phyloP scores from a whole-genome alignment of 1,284 basidiomycete genomes.

The Cutaneotrichosporon mucoides region DNA sequence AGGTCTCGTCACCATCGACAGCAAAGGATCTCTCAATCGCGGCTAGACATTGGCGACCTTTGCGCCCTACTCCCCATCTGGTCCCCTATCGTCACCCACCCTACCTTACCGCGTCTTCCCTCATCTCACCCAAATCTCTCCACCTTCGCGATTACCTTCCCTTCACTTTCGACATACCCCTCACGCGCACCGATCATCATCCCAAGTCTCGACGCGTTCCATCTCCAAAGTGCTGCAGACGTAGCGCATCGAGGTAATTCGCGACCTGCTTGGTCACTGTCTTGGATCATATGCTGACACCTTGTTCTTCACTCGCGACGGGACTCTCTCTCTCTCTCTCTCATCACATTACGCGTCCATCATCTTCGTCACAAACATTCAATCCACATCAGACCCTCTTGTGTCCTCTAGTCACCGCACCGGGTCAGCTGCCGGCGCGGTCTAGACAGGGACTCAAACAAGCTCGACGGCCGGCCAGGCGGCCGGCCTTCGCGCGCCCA shows the following conservation, averaged over 20 bases:
- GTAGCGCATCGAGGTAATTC: background rate
- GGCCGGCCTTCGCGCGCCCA: slow-evolving; percentile 20
- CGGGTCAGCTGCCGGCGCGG: slow-evolving; percentile 15
- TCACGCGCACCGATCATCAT: background rate
- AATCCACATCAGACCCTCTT: background rate
- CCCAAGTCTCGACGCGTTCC: background rate
- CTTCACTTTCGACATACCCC: background rate
- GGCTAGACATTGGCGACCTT: too few relatives aligned
- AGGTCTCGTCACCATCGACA: too few relatives aligned
- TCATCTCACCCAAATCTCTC: too few relatives aligned
- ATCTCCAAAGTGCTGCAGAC: background rate
- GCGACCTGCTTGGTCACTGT: too few relatives aligned
- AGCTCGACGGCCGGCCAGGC: slow-evolving; percentile 19
- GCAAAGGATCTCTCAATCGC: too few relatives aligned
- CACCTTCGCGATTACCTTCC: background rate
- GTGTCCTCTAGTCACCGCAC: slow-evolving; percentile 9
- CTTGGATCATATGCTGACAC: too few relatives aligned
- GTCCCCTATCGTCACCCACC: background rate
- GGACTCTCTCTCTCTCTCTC: background rate
- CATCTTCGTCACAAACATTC: too few relatives aligned
- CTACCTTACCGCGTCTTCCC: background rate
- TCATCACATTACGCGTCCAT: background rate
- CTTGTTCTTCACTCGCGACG: too few relatives aligned
- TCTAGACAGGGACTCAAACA: slow-evolving; percentile 1
- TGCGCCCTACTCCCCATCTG: too few relatives aligned